These are phyloP conservation scores for Rutstroemia sp. DNA, from an alignment of 2,329 filamentous ascomycete genomes.

Conservation along the genomic window DNA sequence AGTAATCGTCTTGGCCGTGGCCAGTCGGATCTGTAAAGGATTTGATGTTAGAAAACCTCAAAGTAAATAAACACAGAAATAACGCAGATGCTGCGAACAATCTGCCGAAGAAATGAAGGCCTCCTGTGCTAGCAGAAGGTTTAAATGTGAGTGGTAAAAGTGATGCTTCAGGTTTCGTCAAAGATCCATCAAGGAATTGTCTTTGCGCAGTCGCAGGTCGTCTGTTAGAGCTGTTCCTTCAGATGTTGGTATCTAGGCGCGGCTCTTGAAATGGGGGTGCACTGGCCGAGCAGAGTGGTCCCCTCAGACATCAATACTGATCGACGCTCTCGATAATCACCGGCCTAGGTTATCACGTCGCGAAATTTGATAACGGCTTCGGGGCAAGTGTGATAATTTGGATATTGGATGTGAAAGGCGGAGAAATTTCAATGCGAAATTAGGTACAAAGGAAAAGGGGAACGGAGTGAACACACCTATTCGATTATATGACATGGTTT, in stretches of 20 bases:
- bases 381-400: conserved; percentile 2
- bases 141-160: background rate
- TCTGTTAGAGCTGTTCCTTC: background rate
- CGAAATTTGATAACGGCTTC: background rate
- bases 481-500: background rate
- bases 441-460: background rate
- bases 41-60: conserved; percentile 17
- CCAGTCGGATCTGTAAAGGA: conserved; percentile 21
- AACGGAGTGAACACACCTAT: background rate
- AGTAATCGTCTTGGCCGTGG: conserved; percentile 49
- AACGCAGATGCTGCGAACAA: conserved; percentile 13
- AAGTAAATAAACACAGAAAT: conserved; percentile 7
- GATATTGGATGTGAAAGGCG: background rate
- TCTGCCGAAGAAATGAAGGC: conserved; percentile 4
- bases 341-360: background rate
- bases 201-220: background rate
- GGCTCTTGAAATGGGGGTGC: background rate
- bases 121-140: conserved; percentile 22
- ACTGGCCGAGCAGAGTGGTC: background rate
- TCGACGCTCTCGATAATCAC: background rate
- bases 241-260: background rate
- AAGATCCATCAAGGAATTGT: background rate
- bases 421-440: background rate
- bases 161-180: background rate
- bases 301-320: background rate